These are phyloP conservation scores for Rhynchospora pubera DNA, from an alignment of 176 grass and related monocot species.

Conservation along the genomic window DNA sequence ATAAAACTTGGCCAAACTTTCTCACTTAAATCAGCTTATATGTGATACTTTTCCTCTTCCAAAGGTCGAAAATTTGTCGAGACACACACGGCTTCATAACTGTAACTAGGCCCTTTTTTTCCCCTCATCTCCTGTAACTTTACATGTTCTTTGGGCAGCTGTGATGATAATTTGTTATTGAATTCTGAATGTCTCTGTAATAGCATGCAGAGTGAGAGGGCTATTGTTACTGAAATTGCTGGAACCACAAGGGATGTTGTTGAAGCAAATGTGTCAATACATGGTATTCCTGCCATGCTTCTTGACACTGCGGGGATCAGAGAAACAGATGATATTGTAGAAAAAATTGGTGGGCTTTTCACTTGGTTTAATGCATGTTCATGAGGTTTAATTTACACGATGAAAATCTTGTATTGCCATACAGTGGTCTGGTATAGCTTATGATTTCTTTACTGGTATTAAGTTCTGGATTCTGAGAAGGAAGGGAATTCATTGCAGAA, in stretches of 20 bases:
- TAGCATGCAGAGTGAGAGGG: slow-evolving; percentile 99
- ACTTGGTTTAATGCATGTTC: background rate
- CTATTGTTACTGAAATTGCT: slow-evolving; percentile 95
- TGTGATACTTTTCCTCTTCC: background rate
- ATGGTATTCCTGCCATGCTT: slow-evolving; percentile 69
- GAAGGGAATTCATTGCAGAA: background rate
- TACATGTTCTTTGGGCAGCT: background rate
- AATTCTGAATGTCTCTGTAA: slow-evolving; percentile 44
- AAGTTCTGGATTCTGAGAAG: background rate
- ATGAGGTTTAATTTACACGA: background rate
- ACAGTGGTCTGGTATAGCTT: background rate
- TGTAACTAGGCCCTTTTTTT: background rate
- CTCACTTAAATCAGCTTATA: background rate
- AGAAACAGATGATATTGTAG: slow-evolving; percentile 77
- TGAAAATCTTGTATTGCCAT: background rate
- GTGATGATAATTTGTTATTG: slow-evolving; percentile 40
- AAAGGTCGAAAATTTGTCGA: background rate
- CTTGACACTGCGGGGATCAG: slow-evolving; percentile 97
- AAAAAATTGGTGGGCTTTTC: slow-evolving; percentile 67
- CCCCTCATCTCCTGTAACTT: background rate
- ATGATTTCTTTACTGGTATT: background rate
- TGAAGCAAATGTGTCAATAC: slow-evolving; percentile 75
- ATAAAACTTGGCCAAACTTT: background rate
- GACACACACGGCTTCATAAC: background rate
- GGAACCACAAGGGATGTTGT: slow-evolving; percentile 90